Percentiles rank a stretch among this genome's conserved stretches.
These are phyloP conservation scores for Mallotus japonicus DNA, from an alignment of 441 rosid species.

Conservation along the genomic window DNA sequence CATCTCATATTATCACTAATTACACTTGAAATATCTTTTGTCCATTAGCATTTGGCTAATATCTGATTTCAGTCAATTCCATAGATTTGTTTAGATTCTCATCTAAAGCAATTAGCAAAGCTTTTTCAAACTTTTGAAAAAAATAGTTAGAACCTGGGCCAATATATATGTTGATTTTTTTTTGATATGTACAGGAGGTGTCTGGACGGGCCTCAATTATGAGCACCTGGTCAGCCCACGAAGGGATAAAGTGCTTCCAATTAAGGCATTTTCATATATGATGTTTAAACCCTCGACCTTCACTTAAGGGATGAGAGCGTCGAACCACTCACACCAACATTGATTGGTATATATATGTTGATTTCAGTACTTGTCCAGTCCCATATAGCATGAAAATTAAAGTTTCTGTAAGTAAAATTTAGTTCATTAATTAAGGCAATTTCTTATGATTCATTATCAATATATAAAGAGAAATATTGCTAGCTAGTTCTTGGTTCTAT, in stretches of 20 bases:
- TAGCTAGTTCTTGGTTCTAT: too few relatives aligned
- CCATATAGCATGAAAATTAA: neutral
- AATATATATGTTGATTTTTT: too few relatives aligned
- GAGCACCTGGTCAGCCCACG: too few relatives aligned
- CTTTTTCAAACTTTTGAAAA: neutral
- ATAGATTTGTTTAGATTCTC: conserved; percentile 33
- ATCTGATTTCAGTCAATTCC: conserved; percentile 20
- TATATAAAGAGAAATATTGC: too few relatives aligned
- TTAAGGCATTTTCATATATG: too few relatives aligned
- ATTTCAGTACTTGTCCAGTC: neutral
- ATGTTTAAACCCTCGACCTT: too few relatives aligned
- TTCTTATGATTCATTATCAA: neutral
- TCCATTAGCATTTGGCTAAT: conserved; percentile 16
- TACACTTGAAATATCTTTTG: conserved; percentile 7
- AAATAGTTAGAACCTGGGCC: neutral
- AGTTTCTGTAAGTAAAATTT: neutral
- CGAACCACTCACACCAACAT: too few relatives aligned
- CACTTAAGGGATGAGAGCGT: too few relatives aligned
- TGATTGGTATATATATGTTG: too few relatives aligned
- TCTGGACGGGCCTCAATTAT: too few relatives aligned
- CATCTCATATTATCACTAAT: conserved; percentile 1
- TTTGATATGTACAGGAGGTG: too few relatives aligned
- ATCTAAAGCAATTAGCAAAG: neutral
- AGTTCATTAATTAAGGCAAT: neutral
- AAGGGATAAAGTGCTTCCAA: too few relatives aligned